These are phyloP conservation scores for Dactylellina drechsleri DNA, from an alignment of 2,329 filamentous ascomycete species.

Conservation along the genomic window DNA sequence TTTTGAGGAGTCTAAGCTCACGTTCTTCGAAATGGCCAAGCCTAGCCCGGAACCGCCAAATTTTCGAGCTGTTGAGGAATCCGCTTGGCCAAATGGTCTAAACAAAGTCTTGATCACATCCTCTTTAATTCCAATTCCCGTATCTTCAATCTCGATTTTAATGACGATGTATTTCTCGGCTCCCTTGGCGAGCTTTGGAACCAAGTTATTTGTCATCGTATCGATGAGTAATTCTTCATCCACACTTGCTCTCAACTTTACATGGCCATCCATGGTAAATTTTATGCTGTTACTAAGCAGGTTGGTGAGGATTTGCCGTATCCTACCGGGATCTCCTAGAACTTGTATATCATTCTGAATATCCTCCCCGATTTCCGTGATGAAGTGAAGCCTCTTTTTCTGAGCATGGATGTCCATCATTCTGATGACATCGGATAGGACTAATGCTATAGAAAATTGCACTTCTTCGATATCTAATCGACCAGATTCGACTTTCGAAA, in stretches of 20 bases:
- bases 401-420: conserved; percentile 88
- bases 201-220: conserved; percentile 20
- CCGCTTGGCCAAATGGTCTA: conserved; percentile 83
- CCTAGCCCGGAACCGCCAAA: conserved; percentile 67
- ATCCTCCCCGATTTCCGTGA: conserved; percentile 71
- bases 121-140: conserved; percentile 82
- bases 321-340: conserved; percentile 83
- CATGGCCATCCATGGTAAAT: conserved; percentile 75
- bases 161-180: conserved; percentile 71
- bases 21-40: conserved; percentile 81
- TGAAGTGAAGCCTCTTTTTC: conserved; percentile 79
- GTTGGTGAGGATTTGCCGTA: conserved; percentile 85
- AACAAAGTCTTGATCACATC: conserved; percentile 78
- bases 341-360: conserved; percentile 71
- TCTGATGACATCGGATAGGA: conserved; percentile 81
- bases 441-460: conserved; percentile 77
- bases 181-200: conserved; percentile 36
- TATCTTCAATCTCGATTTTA: conserved; percentile 78
- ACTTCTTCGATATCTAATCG: conserved; percentile 81
- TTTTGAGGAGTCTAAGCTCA: conserved; percentile 56
- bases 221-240: conserved; percentile 66
- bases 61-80: conserved; percentile 73
- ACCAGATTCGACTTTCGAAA: conserved; percentile 85
- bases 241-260: conserved; percentile 73
- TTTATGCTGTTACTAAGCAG: conserved; percentile 81